Conservation (phyloP, 306 rosid species). For the Boehmeria nivea region DNA sequence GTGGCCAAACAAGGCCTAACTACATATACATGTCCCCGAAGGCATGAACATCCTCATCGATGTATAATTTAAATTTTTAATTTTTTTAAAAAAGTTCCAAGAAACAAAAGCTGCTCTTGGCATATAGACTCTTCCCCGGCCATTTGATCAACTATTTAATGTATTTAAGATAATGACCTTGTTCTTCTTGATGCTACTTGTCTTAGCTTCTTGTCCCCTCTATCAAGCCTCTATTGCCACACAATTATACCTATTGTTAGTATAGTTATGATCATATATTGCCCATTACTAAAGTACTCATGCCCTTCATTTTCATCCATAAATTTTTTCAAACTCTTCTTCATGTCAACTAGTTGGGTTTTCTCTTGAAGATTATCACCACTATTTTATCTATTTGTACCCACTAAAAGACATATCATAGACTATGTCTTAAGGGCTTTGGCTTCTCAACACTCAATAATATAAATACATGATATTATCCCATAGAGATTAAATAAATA, state of each 20-base stretch:
- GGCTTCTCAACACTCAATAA: too few relatives aligned
- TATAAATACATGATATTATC: too few relatives aligned
- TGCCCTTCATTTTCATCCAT: constrained; percentile 1
- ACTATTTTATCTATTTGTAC: too few relatives aligned
- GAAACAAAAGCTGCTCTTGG: not conserved
- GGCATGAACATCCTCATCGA: not conserved
- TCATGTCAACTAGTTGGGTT: not conserved
- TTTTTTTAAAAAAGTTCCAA: not conserved
- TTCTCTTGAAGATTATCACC: not conserved
- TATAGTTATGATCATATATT: too few relatives aligned
- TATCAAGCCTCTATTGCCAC: not conserved
- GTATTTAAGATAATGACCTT: constrained; percentile 1
- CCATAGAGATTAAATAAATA: too few relatives aligned
- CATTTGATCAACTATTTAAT: constrained; percentile 8
- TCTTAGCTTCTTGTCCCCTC: not conserved
- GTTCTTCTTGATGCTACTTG: constrained; percentile 1
- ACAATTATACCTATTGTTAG: not conserved
- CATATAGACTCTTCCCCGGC: constrained; percentile 1
- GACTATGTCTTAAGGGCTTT: too few relatives aligned
- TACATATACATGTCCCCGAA: not conserved
- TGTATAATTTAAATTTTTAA: not conserved
- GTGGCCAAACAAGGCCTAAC: constrained; percentile 3
- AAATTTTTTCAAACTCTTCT: constrained; percentile 2
- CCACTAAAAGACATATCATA: too few relatives aligned
- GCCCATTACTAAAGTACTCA: not conserved